Base-by-base conservation (phyloP, 805 yeast genomes). In the Saturnispora serradocipensis region DNA sequence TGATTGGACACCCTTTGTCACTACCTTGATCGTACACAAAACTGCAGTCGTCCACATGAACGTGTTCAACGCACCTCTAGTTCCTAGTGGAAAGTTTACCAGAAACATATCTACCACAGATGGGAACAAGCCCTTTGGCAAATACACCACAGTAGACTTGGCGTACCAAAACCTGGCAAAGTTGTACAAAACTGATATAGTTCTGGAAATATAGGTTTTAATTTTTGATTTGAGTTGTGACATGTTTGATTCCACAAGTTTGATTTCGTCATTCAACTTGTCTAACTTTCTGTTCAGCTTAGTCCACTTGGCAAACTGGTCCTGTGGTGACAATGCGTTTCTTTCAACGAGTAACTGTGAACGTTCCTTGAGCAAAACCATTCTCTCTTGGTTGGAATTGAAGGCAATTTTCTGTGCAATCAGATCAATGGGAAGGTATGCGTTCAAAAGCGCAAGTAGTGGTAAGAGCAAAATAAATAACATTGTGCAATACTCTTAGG, bases 281-380 rank as follows among this genome's bases (percentile, higher is more conserved):
- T 84, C 89, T 53, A 75, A 69, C 58, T 75, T 77, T 46, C 99
- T 77, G 61, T 88, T 90, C 55, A 90, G 73, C 65, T 88, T 88
- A 1, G 97, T 95, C 98, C 98, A 93, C 61, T 79, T 83, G 28
- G 97, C 97, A 66, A 91, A 93, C 61, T 93, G 82, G 64, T 93
- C 97, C 66, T 91, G 97, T 1, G 97, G 91, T 51, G 88, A 79
- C 9, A 89, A 77, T 2, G 73, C 56, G 30, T 78, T 71, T 54
- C 88, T 76, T 58, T 82, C 79, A 7, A 8, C 45, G 20, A 34
- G 15, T 4, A 27, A 11, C n/a, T 30, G 32, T 6, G 20, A 18
- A 8, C 20, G 45, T 38, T 43, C 38, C 11, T 35, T 44, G 16
- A 20, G 25, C 10, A 34, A 18, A 27, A 5, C 28, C 15, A 38